Evolutionary conservation across 352 stramenopile genomes (phyloP).

Genomic region (Globisporangium heterothallicum): DNA sequence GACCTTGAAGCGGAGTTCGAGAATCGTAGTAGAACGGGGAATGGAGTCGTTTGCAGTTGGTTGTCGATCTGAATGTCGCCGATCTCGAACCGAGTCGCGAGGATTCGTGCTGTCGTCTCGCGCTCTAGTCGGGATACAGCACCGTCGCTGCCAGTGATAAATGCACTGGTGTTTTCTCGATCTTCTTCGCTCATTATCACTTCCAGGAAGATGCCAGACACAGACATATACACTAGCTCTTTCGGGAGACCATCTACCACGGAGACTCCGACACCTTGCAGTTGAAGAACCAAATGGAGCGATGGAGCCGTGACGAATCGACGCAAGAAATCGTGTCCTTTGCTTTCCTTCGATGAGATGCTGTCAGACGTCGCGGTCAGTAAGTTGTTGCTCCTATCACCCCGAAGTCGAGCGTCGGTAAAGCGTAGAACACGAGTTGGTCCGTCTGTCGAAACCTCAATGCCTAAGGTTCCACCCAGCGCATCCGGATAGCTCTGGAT

Average conservation of each 20-base stretch:
- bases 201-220: slow-evolving; percentile 62
- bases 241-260: slow-evolving; percentile 68
- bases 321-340: slow-evolving; percentile 23
- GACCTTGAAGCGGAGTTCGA: slow-evolving; percentile 53
- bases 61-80: slow-evolving; percentile 87
- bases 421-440: slow-evolving; percentile 84
- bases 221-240: slow-evolving; percentile 75
- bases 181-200: slow-evolving; percentile 46
- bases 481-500: slow-evolving; percentile 74
- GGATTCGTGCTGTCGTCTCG: slow-evolving; percentile 46
- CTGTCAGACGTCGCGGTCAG: not conserved
- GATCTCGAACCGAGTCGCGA: slow-evolving; percentile 64
- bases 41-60: slow-evolving; percentile 74
- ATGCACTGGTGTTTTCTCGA: slow-evolving; percentile 23
- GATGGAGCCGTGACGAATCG: slow-evolving; percentile 48
- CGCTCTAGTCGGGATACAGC: slow-evolving; percentile 48
- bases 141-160: slow-evolving; percentile 38
- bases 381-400: slow-evolving; percentile 21
- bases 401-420: slow-evolving; percentile 73
- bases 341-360: not conserved
- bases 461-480: slow-evolving; percentile 64
- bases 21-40: slow-evolving; percentile 80
- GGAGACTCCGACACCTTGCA: slow-evolving; percentile 75
- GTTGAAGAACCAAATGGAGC: slow-evolving; percentile 42
- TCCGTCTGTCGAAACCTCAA: slow-evolving; percentile 82